phyloP scores from a whole-genome alignment of 164 flowering plant species.

The Kingdonia uniflora region DNA sequence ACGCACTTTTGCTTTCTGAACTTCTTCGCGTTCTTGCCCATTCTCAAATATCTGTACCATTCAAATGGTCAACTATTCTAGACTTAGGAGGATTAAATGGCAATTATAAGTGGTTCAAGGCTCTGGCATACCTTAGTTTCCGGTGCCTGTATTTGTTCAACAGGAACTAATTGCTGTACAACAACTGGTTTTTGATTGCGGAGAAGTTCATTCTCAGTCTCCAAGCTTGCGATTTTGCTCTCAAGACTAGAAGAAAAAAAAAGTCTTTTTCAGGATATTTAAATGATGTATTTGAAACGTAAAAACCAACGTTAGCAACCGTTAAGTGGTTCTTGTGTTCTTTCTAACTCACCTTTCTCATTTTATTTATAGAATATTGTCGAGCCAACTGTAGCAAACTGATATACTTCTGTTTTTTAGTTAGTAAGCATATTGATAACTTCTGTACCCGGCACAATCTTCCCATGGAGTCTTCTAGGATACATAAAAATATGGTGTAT shows the following conservation, averaged over 20 bases:
- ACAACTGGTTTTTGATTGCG: conserved; percentile 26
- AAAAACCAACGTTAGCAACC: no score
- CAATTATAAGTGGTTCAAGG: background rate
- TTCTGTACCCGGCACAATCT: no score
- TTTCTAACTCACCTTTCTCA: no score
- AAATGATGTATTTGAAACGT: background rate
- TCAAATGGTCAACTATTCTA: conserved; percentile 2
- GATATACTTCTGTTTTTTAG: no score
- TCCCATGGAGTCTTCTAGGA: no score
- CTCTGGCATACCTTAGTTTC: conserved; percentile 26
- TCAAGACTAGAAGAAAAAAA: conserved; percentile 33
- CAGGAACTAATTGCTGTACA: conserved; percentile 24
- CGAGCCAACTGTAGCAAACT: no score
- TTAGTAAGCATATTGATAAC: no score
- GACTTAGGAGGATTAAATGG: background rate
- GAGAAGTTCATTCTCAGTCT: conserved; percentile 58
- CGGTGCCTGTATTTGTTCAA: conserved; percentile 18
- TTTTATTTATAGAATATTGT: no score
- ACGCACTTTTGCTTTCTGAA: conserved; percentile 26
- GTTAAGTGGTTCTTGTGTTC: no score
- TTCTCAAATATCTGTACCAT: conserved; percentile 34
- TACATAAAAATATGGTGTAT: no score
- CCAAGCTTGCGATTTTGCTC: conserved; percentile 38
- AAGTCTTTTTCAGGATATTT: conserved; percentile 9
- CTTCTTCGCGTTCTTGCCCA: conserved; percentile 34